Evolutionary conservation across 768 basidiomycete species (phyloP).

Genomic region (Pisolithus microcarpus): DNA sequence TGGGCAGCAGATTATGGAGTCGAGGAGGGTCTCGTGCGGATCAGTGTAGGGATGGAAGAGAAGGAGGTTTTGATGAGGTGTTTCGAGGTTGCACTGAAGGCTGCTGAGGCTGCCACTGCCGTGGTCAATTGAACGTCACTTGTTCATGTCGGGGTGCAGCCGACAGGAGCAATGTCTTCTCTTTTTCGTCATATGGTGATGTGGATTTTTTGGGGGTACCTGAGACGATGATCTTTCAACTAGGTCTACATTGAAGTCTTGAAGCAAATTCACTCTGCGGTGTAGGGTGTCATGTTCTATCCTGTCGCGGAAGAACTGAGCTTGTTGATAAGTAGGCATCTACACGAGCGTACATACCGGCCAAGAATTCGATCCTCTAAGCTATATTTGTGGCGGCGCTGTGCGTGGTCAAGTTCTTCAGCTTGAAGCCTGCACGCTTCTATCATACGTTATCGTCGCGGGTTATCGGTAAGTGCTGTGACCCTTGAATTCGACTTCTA

Average conservation of each 20-base stretch:
- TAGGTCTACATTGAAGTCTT: not conserved
- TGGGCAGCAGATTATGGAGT: constrained; percentile 91
- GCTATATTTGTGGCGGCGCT: too few relatives aligned
- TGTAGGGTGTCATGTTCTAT: too few relatives aligned
- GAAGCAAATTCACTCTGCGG: too few relatives aligned
- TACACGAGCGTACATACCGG: too few relatives aligned
- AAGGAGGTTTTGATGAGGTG: constrained; percentile 43
- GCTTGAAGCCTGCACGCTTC: too few relatives aligned
- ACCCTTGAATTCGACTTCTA: too few relatives aligned
- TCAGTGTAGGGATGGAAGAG: constrained; percentile 91
- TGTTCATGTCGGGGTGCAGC: not conserved
- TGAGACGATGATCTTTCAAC: not conserved
- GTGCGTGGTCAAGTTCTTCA: too few relatives aligned
- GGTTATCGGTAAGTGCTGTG: too few relatives aligned
- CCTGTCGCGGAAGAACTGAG: too few relatives aligned
- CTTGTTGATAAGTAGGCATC: too few relatives aligned
- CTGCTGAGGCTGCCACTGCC: constrained; percentile 49
- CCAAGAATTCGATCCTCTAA: too few relatives aligned
- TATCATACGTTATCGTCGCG: too few relatives aligned
- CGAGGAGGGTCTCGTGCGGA: constrained; percentile 72
- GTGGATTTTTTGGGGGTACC: not conserved
- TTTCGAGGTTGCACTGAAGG: constrained; percentile 60
- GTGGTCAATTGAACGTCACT: not conserved
- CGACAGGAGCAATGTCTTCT: not conserved
- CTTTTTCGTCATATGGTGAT: not conserved